Base-by-base conservation (phyloP, 2,329 filamentous ascomycete species). In the Trichoderma polysporum region DNA sequence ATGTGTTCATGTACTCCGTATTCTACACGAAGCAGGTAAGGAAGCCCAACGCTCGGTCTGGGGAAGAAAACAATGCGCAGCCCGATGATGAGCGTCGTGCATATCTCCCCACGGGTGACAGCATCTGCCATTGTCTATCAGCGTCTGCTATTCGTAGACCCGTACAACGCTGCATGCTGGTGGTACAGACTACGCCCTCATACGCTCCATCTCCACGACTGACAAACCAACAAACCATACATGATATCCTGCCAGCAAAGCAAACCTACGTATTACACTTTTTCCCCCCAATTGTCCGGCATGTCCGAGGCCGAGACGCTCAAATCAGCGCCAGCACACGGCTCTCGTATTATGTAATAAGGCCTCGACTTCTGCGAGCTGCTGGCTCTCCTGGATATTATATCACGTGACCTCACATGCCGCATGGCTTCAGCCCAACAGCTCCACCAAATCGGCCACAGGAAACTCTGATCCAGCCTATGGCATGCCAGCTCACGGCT, bases 391-490 rank as follows among this genome's bases (percentile, higher is more conserved):
- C 60, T 41, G 53, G 53, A 59, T 33, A 66, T 52, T 45, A 45
- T 27, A n/a, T 66, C 63, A 66, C 56, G 63, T 66, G 63, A 66
- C 19, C 27, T 41, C 41, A 17, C 41, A 15, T 39, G 35, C 63
- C 63, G 35, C 33, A 47, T 53, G 45, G 57, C 63, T 66, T 50
- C 63, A 66, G 63, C 56, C 56, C 63, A 66, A 52, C 31, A 15
- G 27, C 62, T 47, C 39, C 62, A 50, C 9, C 41, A 39, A 66
- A 57, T 47, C 56, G 39, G 12, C 56, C 56, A n/a, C 22, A 15
- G 58, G 45, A 61, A 52, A 66, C 54, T 59, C 56, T 66, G 45
- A 66, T 66, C 63, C 4, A 31, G 63, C 63, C 63, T n/a, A 66
- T 66, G 41, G 31, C 12, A 52, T 39, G 53, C 63, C 45, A n/a